A percentile compares a stretch with the other conserved stretches of the same genome.
Evolutionary conservation across 2,329 filamentous ascomycete species (phyloP).

Genomic region (Hypoxylon sp.): DNA sequence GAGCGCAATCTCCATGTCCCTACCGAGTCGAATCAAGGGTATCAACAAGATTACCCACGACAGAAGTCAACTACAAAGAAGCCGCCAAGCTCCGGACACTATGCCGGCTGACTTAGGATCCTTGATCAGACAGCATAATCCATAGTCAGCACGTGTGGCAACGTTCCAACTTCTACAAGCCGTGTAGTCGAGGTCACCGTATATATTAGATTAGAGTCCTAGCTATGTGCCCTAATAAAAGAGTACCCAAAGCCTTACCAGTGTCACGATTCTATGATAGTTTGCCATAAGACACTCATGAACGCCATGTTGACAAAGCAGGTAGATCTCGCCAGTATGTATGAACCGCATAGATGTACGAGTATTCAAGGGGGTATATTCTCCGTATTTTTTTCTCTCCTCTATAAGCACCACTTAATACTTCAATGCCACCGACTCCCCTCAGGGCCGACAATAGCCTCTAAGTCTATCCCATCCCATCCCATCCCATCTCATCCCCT

Average conservation of each 20-base stretch:
- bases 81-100: not conserved
- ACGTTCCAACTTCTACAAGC: not conserved
- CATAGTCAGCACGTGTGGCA: not conserved
- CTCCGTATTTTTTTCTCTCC: slow-evolving; percentile 21
- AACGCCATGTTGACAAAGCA: not conserved
- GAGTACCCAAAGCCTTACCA: not conserved
- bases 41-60: too few species aligned
- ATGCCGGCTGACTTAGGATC: not conserved
- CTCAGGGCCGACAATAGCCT: not conserved
- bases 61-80: not conserved
- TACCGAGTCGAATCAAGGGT: too few species aligned
- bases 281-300: not conserved
- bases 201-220: slow-evolving; percentile 7
- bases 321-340: not conserved
- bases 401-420: slow-evolving; percentile 11
- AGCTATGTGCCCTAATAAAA: not conserved
- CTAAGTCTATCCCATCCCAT: not conserved
- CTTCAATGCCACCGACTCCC: not conserved
- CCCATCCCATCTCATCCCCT: not conserved
- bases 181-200: not conserved
- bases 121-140: not conserved
- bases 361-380: slow-evolving; percentile 26
- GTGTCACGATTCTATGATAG: not conserved
- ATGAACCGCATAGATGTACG: slow-evolving; percentile 5
- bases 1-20: slow-evolving; percentile 68